Conservation (phyloP, 495 filamentous ascomycete genomes). For the Penicillium goetzii region DNA sequence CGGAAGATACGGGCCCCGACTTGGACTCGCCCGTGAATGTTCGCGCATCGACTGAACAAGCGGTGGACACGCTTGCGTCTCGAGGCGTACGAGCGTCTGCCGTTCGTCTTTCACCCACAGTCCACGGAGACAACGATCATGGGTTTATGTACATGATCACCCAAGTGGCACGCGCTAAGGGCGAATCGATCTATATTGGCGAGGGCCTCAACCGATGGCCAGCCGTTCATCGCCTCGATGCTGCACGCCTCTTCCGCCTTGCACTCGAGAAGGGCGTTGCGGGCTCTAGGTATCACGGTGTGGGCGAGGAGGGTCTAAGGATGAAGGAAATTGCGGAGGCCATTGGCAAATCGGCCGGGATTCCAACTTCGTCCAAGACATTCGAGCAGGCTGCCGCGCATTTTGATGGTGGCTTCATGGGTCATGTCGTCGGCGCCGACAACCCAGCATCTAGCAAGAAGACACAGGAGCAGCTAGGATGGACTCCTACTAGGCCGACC, state of each 20-base stretch:
- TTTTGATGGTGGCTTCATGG: constrained; percentile 38
- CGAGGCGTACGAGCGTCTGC: constrained; percentile 40
- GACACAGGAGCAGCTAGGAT: constrained; percentile 46
- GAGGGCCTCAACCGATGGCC: constrained; percentile 48
- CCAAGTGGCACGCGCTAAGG: constrained; percentile 35
- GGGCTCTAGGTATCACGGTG: constrained; percentile 45
- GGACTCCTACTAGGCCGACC: constrained; percentile 34
- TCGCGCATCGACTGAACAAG: constrained; percentile 37
- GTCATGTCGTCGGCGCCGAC: constrained; percentile 27
- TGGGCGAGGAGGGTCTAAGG: constrained; percentile 42
- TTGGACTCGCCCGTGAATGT: constrained; percentile 15
- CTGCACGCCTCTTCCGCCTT: constrained; percentile 44
- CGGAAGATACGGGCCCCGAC: constrained; percentile 36
- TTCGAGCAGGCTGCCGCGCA: constrained; percentile 34
- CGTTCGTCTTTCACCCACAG: constrained; percentile 47
- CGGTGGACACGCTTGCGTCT: constrained; percentile 30
- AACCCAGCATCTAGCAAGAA: constrained; percentile 46
- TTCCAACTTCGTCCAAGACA: constrained; percentile 37
- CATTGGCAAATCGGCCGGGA: constrained; percentile 37
- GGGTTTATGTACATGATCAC: constrained; percentile 42
- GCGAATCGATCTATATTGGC: constrained; percentile 45
- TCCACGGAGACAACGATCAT: constrained; percentile 43
- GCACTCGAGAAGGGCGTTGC: constrained; percentile 47
- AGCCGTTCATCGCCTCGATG: constrained; percentile 45
- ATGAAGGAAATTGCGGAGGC: constrained; percentile 46